These are phyloP conservation scores for Cutaneotrichosporon cyanovorans DNA, from an alignment of 1,284 basidiomycete species.

Conservation along the genomic window DNA sequence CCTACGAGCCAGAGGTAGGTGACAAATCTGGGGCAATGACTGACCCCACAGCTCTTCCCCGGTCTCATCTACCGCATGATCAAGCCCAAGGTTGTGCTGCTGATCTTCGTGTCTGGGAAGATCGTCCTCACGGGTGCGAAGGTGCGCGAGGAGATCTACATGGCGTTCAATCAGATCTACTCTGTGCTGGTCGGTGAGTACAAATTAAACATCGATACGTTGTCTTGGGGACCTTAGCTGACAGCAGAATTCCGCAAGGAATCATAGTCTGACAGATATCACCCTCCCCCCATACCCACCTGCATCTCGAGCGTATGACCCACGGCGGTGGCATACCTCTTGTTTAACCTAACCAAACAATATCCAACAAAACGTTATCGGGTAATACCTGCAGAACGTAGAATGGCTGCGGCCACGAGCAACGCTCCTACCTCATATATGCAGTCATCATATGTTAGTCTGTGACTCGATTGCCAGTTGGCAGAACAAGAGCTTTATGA, in stretches of 20 bases:
- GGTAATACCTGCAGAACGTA: too few relatives aligned
- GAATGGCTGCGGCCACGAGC: too few relatives aligned
- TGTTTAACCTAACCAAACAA: too few relatives aligned
- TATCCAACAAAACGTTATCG: too few relatives aligned
- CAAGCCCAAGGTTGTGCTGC: conserved; percentile 96
- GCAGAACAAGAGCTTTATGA: too few relatives aligned
- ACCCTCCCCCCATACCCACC: not conserved
- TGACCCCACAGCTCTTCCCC: conserved; percentile 89
- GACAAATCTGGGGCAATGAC: not conserved
- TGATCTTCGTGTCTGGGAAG: conserved; percentile 99
- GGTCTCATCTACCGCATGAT: conserved; percentile 99
- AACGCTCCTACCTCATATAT: too few relatives aligned
- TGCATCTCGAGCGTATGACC: not conserved
- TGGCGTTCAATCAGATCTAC: conserved; percentile 98
- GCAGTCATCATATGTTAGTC: too few relatives aligned
- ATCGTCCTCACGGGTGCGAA: conserved; percentile 98
- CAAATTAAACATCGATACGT: not conserved
- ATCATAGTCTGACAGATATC: conserved; percentile 18
- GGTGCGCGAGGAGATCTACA: conserved; percentile 99
- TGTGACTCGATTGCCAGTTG: too few relatives aligned
- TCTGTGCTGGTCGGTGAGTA: conserved; percentile 62
- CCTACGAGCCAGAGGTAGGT: conserved; percentile 89
- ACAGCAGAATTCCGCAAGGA: conserved; percentile 39
- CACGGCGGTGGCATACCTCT: too few relatives aligned
- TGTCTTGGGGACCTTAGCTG: not conserved